A percentile compares a stretch with the other conserved stretches of the same genome.
These are phyloP conservation scores for Clitopilus hobsonii DNA, from an alignment of 768 basidiomycete species.

Conservation along the genomic window DNA sequence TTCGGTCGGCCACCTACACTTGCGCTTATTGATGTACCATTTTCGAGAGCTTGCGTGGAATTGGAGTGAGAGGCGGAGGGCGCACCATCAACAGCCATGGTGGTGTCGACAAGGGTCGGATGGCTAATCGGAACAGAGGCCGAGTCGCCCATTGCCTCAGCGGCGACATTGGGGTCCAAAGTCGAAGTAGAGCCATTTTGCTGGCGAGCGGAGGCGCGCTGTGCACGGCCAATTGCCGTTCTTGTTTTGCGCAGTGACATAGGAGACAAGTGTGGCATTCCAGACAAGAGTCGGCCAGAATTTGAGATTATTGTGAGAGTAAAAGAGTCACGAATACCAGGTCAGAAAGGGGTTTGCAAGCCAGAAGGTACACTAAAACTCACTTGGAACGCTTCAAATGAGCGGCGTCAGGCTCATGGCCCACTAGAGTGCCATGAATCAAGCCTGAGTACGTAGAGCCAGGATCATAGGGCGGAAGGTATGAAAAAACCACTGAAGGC, in stretches of 20 bases:
- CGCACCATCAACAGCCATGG: constrained; percentile 56
- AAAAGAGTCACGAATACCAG: constrained; percentile 15
- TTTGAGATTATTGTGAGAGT: constrained; percentile 13
- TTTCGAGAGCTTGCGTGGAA: constrained; percentile 40
- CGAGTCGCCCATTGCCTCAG: constrained; percentile 33
- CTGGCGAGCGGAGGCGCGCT: constrained; percentile 67
- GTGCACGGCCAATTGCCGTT: constrained; percentile 60
- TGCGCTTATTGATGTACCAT: constrained; percentile 20
- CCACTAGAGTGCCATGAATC: constrained; percentile 59
- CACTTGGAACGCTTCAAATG: constrained; percentile 72
- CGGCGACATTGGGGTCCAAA: constrained; percentile 28
- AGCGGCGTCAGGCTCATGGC: constrained; percentile 61
- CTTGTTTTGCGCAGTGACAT: constrained; percentile 25
- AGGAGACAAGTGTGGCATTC: constrained; percentile 15
- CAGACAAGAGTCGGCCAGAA: constrained; percentile 16
- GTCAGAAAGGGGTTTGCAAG: constrained; percentile 13
- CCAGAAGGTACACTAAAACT: constrained; percentile 24
- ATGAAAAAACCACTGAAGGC: constrained; percentile 63
- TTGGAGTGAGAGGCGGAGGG: constrained; percentile 60
- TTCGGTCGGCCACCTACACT: constrained; percentile 18
- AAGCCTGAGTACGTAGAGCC: constrained; percentile 84
- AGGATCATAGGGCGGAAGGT: constrained; percentile 80
- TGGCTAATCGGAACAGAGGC: constrained; percentile 31
- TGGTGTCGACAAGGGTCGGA: constrained; percentile 30
- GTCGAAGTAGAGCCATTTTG: constrained; percentile 42